Base-by-base conservation (phyloP, 1,284 basidiomycete species). In the Termitomyces sp. region DNA sequence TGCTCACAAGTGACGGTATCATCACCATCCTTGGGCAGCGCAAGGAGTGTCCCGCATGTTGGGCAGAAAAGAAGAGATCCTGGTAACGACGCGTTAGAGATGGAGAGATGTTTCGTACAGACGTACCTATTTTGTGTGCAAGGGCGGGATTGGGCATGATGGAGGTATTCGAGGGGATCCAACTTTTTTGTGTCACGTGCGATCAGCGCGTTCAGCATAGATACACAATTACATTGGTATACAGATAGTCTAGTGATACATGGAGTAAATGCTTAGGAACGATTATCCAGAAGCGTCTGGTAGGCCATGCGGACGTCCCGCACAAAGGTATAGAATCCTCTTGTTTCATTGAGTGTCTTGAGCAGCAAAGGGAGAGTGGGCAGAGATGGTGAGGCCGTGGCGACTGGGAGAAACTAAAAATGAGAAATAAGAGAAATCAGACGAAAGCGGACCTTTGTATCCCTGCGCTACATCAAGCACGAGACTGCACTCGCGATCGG, bases 1-100 rank as follows among this genome's bases (percentile, higher is more conserved):
- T 95, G 93, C 65, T 91, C 88, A 73, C 96, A 99, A 21, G 73
- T 77, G 42, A 98, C 90, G 36, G 79, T 76, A 52, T 81, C 78
- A 64, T 93, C 84, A 53, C 88, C 86, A 56, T 92, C 92, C 58
- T 77, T 76, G 0, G 96, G 95, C 21, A 95, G 74, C 62, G 90
- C 85, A 21, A 99, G 84, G 42, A 99, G 74, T 0, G 92, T 94
- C 15, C 94, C 94, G 66, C 96, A 99, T 57, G 86, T 81, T 6
- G 91, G 89, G 72, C 96, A 99, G 73, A 99, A 98, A 45, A 98
- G 78, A 26, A 98, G 78, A 5, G 94, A 94, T 52, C 96, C 63
- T 64, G 36, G 12, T 7, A 4, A 10, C 4, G 8, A 5, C 28
- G 10, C 7, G 38, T 21, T 4, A 94, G 84, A 61, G 49, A 21